Percentiles rank a stretch among this genome's conserved stretches.
Evolutionary conservation across 805 yeast genomes (phyloP).

Genomic region (Pichia sporocuriosa): DNA sequence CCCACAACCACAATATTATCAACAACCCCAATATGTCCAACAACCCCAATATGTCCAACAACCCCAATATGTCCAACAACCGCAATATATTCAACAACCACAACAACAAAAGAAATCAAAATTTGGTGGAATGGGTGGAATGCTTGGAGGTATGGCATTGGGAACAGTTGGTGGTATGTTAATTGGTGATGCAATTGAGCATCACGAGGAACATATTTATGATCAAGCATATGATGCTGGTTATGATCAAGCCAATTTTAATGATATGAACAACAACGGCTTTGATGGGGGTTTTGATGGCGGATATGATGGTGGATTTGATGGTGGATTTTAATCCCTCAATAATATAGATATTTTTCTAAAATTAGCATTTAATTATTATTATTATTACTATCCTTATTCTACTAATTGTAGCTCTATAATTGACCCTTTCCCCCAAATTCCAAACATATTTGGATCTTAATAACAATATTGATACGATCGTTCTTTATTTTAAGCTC

Average conservation of each 20-base stretch:
- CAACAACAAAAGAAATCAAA: conserved; percentile 8
- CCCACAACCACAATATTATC: conserved; percentile 9
- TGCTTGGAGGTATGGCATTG: conserved; percentile 29
- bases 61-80: conserved; percentile 12
- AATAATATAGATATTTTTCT: too few relatives aligned
- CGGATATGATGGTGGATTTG: conserved; percentile 10
- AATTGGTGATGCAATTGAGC: conserved; percentile 17
- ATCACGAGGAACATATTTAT: background rate
- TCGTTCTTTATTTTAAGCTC: too few relatives aligned
- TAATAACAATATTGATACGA: too few relatives aligned
- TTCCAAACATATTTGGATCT: too few relatives aligned
- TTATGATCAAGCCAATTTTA: conserved; percentile 9
- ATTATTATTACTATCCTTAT: too few relatives aligned
- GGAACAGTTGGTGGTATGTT: conserved; percentile 29
- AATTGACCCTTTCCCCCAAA: too few relatives aligned
- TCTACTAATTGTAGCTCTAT: too few relatives aligned
- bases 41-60: conserved; percentile 12
- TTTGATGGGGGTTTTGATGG: conserved; percentile 9
- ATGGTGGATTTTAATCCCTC: conserved; percentile 7
- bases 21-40: conserved; percentile 14
- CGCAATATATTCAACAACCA: conserved; percentile 11
- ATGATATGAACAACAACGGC: conserved; percentile 11
- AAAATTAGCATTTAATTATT: too few relatives aligned
- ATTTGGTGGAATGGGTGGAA: conserved; percentile 25
- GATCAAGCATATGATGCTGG: conserved; percentile 1